phyloP scores from a whole-genome alignment of 75 land plant genomes.

The Pseudotsuga menziesii region DNA sequence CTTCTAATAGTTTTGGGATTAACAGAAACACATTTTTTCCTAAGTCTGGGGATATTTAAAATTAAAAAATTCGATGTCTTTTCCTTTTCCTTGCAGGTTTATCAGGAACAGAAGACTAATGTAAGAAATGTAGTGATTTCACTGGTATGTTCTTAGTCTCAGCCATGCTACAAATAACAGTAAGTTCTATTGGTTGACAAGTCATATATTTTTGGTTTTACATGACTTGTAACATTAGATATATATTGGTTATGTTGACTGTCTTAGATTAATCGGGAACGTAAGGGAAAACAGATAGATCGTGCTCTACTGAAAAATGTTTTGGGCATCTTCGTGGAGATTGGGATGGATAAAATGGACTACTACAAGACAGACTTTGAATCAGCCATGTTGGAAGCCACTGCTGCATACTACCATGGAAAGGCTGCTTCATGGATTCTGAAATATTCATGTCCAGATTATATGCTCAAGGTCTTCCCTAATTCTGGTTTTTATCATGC shows the following conservation, averaged over 20 bases:
- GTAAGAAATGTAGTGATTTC: no score
- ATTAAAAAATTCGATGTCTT: no score
- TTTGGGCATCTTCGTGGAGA: conserved; percentile 89
- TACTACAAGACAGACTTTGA: conserved; percentile 81
- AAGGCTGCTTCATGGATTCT: conserved; percentile 89
- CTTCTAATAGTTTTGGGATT: no score
- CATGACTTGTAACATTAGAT: background rate
- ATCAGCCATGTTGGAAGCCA: conserved; percentile 65
- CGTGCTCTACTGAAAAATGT: conserved; percentile 85
- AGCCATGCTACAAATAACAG: no score
- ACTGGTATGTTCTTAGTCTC: no score
- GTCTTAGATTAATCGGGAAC: conserved; percentile 78
- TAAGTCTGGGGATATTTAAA: no score
- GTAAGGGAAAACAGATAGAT: conserved; percentile 93
- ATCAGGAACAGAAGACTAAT: no score
- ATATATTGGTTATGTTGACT: background rate
- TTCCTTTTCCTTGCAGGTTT: no score
- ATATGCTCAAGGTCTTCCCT: conserved; percentile 73
- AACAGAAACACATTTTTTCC: no score
- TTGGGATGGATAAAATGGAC: conserved; percentile 87
- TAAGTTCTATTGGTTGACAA: no score
- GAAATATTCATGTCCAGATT: conserved; percentile 94
- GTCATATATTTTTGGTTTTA: no score
- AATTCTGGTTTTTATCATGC: background rate
- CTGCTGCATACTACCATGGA: conserved; percentile 74